Percentiles rank a stretch among this genome's conserved stretches.
These are phyloP conservation scores for Aspergillus ibericus DNA, from an alignment of 2,329 filamentous ascomycete genomes.

Conservation along the genomic window DNA sequence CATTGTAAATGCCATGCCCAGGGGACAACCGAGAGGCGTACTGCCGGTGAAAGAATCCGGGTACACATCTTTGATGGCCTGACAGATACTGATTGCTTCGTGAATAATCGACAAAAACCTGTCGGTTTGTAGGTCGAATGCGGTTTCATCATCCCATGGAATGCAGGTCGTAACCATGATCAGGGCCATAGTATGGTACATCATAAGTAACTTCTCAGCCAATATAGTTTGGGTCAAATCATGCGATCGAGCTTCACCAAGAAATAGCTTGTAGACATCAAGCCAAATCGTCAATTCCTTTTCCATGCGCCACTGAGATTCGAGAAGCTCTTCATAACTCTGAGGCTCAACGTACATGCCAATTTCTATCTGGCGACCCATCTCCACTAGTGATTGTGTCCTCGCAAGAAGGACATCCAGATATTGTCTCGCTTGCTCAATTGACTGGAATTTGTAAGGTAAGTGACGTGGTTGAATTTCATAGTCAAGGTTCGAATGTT, in stretches of 20 bases:
- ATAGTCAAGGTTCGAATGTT: not conserved
- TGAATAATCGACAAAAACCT: conserved; percentile 22
- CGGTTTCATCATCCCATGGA: conserved; percentile 27
- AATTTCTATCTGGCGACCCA: not conserved
- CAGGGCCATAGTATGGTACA: conserved; percentile 46
- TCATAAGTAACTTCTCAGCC: conserved; percentile 30
- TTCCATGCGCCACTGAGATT: not conserved
- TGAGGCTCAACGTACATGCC: not conserved
- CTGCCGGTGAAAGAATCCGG: not conserved
- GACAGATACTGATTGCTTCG: not conserved
- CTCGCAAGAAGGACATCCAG: not conserved
- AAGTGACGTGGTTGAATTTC: not conserved
- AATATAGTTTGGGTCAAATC: not conserved
- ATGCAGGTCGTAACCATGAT: conserved; percentile 40
- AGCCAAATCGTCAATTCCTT: not conserved
- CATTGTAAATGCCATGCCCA: conserved; percentile 15
- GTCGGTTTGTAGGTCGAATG: conserved; percentile 25
- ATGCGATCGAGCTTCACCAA: not conserved
- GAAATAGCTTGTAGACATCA: conserved; percentile 26
- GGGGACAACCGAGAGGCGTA: not conserved
- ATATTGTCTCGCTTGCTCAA: not conserved
- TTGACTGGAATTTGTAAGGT: not conserved
- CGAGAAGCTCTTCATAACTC: not conserved
- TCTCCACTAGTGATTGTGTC: not conserved
- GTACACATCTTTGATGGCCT: conserved; percentile 11